Evolutionary conservation across 352 stramenopile species (phyloP), one percentile per base, ranked within the genome.

Genomic region (Globisporangium emineosum): DNA sequence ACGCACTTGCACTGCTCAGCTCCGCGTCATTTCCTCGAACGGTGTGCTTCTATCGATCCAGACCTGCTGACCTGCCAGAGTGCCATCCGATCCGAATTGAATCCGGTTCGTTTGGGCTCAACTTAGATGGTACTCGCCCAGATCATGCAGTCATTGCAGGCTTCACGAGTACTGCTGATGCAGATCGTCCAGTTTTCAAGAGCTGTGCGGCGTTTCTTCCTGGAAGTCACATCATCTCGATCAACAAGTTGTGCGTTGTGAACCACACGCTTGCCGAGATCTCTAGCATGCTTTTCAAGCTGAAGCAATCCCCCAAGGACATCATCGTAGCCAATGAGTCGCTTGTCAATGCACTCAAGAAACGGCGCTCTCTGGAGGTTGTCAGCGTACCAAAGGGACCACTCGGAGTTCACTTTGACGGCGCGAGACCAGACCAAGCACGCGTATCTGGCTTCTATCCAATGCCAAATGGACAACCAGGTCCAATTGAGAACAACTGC

Each of bases 161-260:
- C 0, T 88, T 88, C 47, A 83, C 75, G 9, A 77, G 66, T 8
- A 21, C 62, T 5, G 67, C 62, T 17, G 77, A 86, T 40, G 71
- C 73, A 5, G 64, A 73, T 15, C 77, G 76, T 1, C 58, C 68
- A 19, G 69, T 69, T 13, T 90, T 83, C 57, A 66, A 69, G 12
- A 30, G 40, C 12, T 82, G 76, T 37, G 62, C 45, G 3, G 32
- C 68, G 32, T 83, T 83, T 54, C 57, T 87, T 21, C 75, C 77
- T 6, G 74, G 71, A 7, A 86, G 77, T 57, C 78, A 65, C 57
- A 83, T 96, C 57, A 62, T 89, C 45, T 65, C 68, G 13, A 82
- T 97, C 45, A 92, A 94, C 50, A 73, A 77, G 5, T 62, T 90
- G 35, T 69, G 83, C 3, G 81, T 88, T 5, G 87, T 83, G 3